phyloP scores from a whole-genome alignment of 2,329 filamentous ascomycete genomes.

The Calcarisporium arbuscula region DNA sequence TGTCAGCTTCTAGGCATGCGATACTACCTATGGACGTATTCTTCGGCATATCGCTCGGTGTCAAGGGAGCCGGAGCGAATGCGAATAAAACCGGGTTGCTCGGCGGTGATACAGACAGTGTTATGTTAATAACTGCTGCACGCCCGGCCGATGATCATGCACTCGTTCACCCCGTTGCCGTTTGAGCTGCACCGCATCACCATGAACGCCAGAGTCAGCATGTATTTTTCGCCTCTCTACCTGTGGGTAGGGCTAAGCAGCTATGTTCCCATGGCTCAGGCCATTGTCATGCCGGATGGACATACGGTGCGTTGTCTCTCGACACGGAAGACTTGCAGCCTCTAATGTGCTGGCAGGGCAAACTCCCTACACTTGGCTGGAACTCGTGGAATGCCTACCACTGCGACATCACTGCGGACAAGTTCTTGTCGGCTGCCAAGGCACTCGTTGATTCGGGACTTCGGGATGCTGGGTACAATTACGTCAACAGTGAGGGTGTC shows the following conservation, averaged over 20 bases:
- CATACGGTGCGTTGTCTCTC: slow-evolving; percentile 1
- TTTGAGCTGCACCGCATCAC: background rate
- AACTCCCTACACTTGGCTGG: slow-evolving; percentile 38
- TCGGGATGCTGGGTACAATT: slow-evolving; percentile 48
- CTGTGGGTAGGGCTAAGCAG: slow-evolving; percentile 2
- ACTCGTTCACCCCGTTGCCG: background rate
- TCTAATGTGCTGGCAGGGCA: slow-evolving; percentile 4
- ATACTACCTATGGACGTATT: no score
- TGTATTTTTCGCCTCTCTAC: background rate
- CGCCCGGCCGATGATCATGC: background rate
- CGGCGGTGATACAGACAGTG: no score
- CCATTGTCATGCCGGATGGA: slow-evolving; percentile 7
- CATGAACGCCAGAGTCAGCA: background rate
- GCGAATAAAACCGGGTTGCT: no score
- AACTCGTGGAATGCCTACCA: slow-evolving; percentile 48
- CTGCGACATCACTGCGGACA: slow-evolving; percentile 43
- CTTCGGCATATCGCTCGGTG: no score
- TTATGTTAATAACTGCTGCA: no score
- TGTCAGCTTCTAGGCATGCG: no score
- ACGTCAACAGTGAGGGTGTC: slow-evolving; percentile 39
- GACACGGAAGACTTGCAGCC: background rate
- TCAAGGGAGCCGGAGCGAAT: no score
- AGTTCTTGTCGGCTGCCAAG: slow-evolving; percentile 41
- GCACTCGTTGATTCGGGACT: slow-evolving; percentile 42
- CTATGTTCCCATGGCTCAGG: slow-evolving; percentile 1